Percentiles rank a stretch among this genome's conserved stretches.
Conservation (phyloP, 805 yeast genomes). For the Jamesozyma jinghongensis region DNA sequence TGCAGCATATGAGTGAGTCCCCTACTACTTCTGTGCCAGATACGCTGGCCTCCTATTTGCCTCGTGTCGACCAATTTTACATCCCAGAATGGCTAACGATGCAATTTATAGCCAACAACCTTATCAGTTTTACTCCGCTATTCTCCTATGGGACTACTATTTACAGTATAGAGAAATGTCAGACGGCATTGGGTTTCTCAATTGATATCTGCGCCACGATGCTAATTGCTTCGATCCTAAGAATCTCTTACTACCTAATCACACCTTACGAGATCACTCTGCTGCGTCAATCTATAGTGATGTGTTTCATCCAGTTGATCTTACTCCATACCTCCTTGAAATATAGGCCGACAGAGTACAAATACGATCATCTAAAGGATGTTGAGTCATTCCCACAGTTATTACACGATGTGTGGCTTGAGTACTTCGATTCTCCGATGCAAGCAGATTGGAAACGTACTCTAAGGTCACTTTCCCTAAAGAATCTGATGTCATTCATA, state of each 20-base stretch:
- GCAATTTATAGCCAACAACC: conserved; percentile 50
- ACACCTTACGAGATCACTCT: conserved; percentile 76
- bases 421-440: conserved; percentile 16
- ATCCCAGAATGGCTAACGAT: conserved; percentile 44
- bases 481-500: conserved; percentile 14
- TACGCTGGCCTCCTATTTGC: conserved; percentile 25
- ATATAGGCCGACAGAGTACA: conserved; percentile 42
- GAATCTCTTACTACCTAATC: conserved; percentile 69
- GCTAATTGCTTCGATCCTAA: conserved; percentile 64
- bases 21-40: conserved; percentile 9
- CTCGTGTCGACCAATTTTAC: conserved; percentile 36
- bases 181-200: conserved; percentile 72
- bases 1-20: no score
- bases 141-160: conserved; percentile 83
- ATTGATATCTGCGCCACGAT: conserved; percentile 90
- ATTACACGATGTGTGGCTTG: conserved; percentile 28
- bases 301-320: conserved; percentile 69
- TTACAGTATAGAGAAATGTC: conserved; percentile 49
- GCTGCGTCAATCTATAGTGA: conserved; percentile 69
- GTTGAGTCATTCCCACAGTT: conserved; percentile 27
- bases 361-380: conserved; percentile 31
- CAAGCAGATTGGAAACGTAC: conserved; percentile 25
- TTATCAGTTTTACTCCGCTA: conserved; percentile 74
- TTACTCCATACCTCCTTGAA: conserved; percentile 54
- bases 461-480: conserved; percentile 16